A percentile compares a stretch with the other conserved stretches of the same genome.
These are phyloP conservation scores for Cercophora samala DNA, from an alignment of 495 filamentous ascomycete species.

Conservation along the genomic window DNA sequence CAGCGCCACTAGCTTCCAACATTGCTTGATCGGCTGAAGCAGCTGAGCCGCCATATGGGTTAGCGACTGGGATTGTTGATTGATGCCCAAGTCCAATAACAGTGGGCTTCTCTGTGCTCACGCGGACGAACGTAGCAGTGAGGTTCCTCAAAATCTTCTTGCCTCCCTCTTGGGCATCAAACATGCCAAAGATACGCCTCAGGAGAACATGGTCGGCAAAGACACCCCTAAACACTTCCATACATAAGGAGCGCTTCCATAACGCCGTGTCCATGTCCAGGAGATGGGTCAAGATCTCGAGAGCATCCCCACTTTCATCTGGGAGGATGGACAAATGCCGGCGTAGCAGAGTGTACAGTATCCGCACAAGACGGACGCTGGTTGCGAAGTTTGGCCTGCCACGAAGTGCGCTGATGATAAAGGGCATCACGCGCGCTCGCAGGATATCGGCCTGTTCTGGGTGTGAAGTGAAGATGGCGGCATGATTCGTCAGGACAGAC, in stretches of 20 bases:
- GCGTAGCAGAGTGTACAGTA: constrained; percentile 74
- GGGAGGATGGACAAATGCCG: constrained; percentile 71
- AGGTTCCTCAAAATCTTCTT: constrained; percentile 77
- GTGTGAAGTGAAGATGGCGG: constrained; percentile 71
- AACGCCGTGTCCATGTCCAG: constrained; percentile 76
- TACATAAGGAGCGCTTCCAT: constrained; percentile 86
- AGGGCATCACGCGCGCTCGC: constrained; percentile 75
- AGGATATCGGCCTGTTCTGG: constrained; percentile 77
- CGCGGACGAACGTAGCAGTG: constrained; percentile 75
- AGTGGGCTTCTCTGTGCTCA: constrained; percentile 84
- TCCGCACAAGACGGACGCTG: constrained; percentile 74
- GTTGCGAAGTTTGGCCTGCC: constrained; percentile 77
- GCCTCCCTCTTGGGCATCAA: constrained; percentile 67
- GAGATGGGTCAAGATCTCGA: constrained; percentile 81
- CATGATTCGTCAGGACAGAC: constrained; percentile 80
- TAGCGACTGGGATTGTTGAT: constrained; percentile 67
- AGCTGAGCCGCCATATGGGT: constrained; percentile 37
- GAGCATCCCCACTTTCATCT: constrained; percentile 77
- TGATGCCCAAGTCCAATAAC: constrained; percentile 85
- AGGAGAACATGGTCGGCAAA: constrained; percentile 76
- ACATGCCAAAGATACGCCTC: constrained; percentile 74
- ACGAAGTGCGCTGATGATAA: constrained; percentile 72
- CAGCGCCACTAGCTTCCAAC: constrained; percentile 82
- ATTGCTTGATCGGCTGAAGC: constrained; percentile 71
- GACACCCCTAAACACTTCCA: constrained; percentile 84